These are phyloP conservation scores for Pyricularia pennisetigena DNA, from an alignment of 2,329 filamentous ascomycete genomes.

Conservation along the genomic window DNA sequence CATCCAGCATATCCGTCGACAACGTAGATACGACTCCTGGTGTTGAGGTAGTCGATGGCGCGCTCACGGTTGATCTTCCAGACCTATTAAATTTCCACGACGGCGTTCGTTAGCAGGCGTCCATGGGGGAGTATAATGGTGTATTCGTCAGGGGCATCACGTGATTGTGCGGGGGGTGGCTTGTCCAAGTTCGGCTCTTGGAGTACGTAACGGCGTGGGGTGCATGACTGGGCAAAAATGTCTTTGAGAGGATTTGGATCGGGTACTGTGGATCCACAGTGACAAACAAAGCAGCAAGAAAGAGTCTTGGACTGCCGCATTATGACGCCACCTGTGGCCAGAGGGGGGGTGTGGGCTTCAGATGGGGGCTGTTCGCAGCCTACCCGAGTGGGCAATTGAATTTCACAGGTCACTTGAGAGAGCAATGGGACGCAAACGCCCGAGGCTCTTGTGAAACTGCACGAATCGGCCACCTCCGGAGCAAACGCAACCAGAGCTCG, in stretches of 20 bases:
- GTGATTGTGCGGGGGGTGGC: not conserved
- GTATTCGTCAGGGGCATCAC: conserved; percentile 1
- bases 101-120: not conserved
- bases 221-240: not conserved
- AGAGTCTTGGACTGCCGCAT: conserved; percentile 5
- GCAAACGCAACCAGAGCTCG: not conserved
- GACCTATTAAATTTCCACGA: conserved; percentile 47
- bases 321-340: conserved; percentile 7
- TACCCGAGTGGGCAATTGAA: not conserved
- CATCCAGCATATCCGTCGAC: conserved; percentile 95
- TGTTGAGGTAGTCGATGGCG: conserved; percentile 98
- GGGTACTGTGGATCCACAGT: not conserved
- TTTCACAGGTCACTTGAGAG: not conserved
- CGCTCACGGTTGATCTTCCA: conserved; percentile 99
- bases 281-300: not conserved
- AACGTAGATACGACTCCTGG: conserved; percentile 96
- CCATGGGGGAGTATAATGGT: not conserved
- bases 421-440: conserved; percentile 1
- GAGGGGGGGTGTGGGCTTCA: not conserved
- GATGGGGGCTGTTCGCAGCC: not conserved
- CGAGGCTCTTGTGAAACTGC: not conserved
- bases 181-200: conserved; percentile 19
- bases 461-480: not conserved
- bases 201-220: conserved; percentile 1
- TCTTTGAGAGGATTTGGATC: not conserved